Percentiles rank a stretch among this genome's conserved stretches.
phyloP scores from a whole-genome alignment of 2,329 filamentous ascomycete species.

The Xenosphaeropsis pyriputrescens region DNA sequence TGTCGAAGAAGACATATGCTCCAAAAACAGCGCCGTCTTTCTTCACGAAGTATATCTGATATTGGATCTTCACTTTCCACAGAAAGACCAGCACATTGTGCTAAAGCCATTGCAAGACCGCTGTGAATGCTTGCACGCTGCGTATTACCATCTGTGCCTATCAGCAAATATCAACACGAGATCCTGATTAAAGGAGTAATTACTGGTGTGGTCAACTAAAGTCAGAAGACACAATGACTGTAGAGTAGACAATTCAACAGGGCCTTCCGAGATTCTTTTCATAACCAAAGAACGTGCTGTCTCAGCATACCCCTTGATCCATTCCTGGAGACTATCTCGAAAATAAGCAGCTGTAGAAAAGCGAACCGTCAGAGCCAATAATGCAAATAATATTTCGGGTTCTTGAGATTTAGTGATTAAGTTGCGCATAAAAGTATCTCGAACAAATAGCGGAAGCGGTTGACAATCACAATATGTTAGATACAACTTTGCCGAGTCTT shows the following conservation, averaged over 20 bases:
- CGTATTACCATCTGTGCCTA: slow-evolving; percentile 25
- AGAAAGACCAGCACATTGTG: slow-evolving; percentile 27
- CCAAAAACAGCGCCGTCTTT: slow-evolving; percentile 19
- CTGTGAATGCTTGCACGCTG: slow-evolving; percentile 26
- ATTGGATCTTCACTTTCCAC: slow-evolving; percentile 15
- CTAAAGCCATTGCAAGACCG: slow-evolving; percentile 28
- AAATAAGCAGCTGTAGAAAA: slow-evolving; percentile 20
- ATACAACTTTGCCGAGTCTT: slow-evolving; percentile 25
- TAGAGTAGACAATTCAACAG: slow-evolving; percentile 22
- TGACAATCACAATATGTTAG: slow-evolving; percentile 32
- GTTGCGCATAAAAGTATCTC: slow-evolving; percentile 23
- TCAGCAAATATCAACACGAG: too few species aligned
- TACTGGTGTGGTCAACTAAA: slow-evolving; percentile 22
- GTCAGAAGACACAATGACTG: slow-evolving; percentile 23
- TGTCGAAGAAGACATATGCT: slow-evolving; percentile 17
- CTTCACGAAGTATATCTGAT: slow-evolving; percentile 11
- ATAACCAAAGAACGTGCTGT: slow-evolving; percentile 17
- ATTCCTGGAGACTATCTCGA: slow-evolving; percentile 8
- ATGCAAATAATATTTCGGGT: slow-evolving; percentile 19
- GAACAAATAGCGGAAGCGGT: slow-evolving; percentile 30
- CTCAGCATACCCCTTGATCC: slow-evolving; percentile 22
- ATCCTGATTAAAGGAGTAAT: slow-evolving; percentile 1
- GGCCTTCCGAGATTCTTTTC: slow-evolving; percentile 19
- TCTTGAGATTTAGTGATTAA: slow-evolving; percentile 19
- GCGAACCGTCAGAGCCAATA: slow-evolving; percentile 25